Evolutionary conservation across 2,329 filamentous ascomycete genomes (phyloP).

Genomic region (Leptographium radiaticola): DNA sequence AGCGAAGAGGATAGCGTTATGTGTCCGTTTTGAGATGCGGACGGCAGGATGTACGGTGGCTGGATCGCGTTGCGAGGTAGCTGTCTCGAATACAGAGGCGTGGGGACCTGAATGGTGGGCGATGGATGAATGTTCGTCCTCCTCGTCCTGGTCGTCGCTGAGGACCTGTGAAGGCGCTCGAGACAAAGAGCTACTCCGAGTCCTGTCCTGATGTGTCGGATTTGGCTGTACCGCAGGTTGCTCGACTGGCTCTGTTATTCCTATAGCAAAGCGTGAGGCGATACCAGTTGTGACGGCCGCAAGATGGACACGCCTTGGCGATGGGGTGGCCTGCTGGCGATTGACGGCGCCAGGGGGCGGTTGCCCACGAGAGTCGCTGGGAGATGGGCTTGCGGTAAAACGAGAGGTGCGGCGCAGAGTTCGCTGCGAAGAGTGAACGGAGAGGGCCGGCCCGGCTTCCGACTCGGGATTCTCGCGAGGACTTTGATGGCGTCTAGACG

Average conservation of each 20-base stretch:
- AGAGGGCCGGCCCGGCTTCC: conserved; percentile 28
- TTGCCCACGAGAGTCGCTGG: conserved; percentile 9
- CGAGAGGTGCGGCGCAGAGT: conserved; percentile 38
- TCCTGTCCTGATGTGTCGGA: conserved; percentile 4
- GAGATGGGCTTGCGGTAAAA: conserved; percentile 32
- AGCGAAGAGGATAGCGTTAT: conserved; percentile 81
- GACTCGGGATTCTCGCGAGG: conserved; percentile 11
- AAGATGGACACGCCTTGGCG: conserved; percentile 26
- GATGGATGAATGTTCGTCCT: conserved; percentile 17
- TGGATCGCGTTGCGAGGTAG: conserved; percentile 19
- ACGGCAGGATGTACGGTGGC: conserved; percentile 32
- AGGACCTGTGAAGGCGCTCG: conserved; percentile 35
- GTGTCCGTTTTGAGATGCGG: conserved; percentile 70
- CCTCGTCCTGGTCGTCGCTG: conserved; percentile 28
- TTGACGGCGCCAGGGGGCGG: background rate
- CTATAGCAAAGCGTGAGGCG: conserved; percentile 26
- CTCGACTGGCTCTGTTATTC: conserved; percentile 18
- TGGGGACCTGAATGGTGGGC: conserved; percentile 12
- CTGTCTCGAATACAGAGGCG: background rate
- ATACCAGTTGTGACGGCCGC: conserved; percentile 36
- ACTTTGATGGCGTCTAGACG: conserved; percentile 21
- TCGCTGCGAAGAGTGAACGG: conserved; percentile 26
- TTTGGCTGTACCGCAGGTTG: conserved; percentile 6
- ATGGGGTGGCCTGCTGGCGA: background rate
- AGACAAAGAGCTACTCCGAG: background rate